Evolutionary conservation across 345 rosid species (phyloP).

Genomic region (Camelina neglecta): DNA sequence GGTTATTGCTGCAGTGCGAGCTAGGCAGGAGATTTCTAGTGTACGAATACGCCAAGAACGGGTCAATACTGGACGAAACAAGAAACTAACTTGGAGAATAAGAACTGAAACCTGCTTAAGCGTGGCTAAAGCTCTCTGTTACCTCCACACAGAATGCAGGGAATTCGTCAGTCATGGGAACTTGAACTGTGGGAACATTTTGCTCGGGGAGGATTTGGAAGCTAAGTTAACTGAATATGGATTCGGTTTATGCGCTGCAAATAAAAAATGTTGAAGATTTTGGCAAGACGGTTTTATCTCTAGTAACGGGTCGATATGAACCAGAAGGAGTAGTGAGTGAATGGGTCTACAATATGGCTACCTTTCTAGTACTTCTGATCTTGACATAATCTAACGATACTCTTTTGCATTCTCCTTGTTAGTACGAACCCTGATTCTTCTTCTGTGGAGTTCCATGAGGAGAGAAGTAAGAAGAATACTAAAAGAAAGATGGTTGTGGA

Average conservation of each 20-base stretch:
- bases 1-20: slow-evolving; percentile 70
- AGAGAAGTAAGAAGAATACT: not conserved
- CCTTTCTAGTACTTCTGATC: not conserved
- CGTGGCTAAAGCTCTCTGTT: slow-evolving; percentile 72
- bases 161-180: slow-evolving; percentile 80
- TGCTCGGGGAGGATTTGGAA: slow-evolving; percentile 65
- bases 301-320: slow-evolving; percentile 57
- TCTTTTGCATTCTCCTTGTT: not conserved
- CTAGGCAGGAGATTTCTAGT: slow-evolving; percentile 60
- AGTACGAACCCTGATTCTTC: not conserved
- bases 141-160: slow-evolving; percentile 77
- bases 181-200: slow-evolving; percentile 66
- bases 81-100: slow-evolving; percentile 67
- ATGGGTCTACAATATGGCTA: slow-evolving; percentile 49
- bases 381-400: not conserved
- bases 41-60: slow-evolving; percentile 65
- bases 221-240: slow-evolving; percentile 83
- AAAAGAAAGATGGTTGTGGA: not conserved
- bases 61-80: slow-evolving; percentile 60
- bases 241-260: slow-evolving; percentile 56
- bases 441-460: not conserved
- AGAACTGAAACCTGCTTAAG: slow-evolving; percentile 60
- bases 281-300: slow-evolving; percentile 58
- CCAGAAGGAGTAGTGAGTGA: slow-evolving; percentile 44
- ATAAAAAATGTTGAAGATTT: slow-evolving; percentile 74